A percentile compares a stretch with the other conserved stretches of the same genome.
These are phyloP conservation scores for Trifolium repens DNA, from an alignment of 306 rosid species.

Conservation along the genomic window DNA sequence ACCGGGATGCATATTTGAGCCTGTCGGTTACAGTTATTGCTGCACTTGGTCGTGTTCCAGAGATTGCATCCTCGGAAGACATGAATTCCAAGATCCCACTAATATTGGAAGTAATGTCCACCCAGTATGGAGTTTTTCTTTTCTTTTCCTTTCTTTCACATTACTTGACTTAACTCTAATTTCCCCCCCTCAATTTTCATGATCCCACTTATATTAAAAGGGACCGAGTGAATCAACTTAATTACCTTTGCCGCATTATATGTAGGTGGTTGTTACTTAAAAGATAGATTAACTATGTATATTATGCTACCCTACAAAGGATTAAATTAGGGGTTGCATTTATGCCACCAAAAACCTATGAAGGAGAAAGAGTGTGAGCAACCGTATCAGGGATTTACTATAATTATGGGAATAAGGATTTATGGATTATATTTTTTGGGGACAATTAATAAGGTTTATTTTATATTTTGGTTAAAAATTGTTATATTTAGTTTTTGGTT, in stretches of 20 bases:
- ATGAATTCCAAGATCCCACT: slow-evolving; percentile 72
- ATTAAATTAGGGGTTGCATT: slow-evolving; percentile 8
- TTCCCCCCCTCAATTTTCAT: background rate
- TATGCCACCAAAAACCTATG: slow-evolving; percentile 12
- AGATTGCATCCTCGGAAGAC: slow-evolving; percentile 74
- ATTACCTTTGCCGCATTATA: background rate
- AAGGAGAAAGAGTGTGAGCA: slow-evolving; percentile 3
- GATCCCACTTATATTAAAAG: background rate
- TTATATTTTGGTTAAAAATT: no score
- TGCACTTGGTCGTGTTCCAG: slow-evolving; percentile 79
- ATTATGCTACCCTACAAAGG: slow-evolving; percentile 19
- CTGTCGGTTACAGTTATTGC: slow-evolving; percentile 81
- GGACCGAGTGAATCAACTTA: background rate
- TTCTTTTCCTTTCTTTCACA: slow-evolving; percentile 2
- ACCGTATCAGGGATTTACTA: background rate
- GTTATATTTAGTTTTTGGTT: no score
- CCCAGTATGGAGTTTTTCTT: slow-evolving; percentile 54
- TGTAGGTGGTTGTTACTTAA: background rate
- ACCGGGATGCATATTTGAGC: slow-evolving; percentile 78
- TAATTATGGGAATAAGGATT: background rate
- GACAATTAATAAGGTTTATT: no score
- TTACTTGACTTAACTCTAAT: background rate
- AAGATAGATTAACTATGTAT: slow-evolving; percentile 16
- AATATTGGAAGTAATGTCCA: slow-evolving; percentile 61
- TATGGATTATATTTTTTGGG: background rate